These are phyloP conservation scores for Schizophyllum amplum DNA, from an alignment of 1,284 basidiomycete species.

Conservation along the genomic window DNA sequence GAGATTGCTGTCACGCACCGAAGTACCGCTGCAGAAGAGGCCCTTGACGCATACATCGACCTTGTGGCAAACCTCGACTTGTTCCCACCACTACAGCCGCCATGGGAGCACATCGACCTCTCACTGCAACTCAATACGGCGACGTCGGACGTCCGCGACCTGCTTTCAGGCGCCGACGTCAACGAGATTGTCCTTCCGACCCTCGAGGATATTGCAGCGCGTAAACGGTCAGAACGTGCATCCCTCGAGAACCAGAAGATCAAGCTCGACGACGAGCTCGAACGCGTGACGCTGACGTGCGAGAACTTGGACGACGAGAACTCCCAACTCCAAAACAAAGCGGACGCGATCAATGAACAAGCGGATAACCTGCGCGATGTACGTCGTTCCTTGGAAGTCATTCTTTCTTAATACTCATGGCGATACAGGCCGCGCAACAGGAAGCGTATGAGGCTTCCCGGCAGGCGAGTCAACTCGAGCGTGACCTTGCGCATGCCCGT, in stretches of 20 bases:
- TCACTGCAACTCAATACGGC: conserved; percentile 71
- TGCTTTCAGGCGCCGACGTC: conserved; percentile 59
- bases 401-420: not conserved
- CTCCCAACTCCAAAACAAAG: conserved; percentile 60
- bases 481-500: conserved; percentile 60
- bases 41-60: conserved; percentile 66
- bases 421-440: conserved; percentile 58
- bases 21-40: conserved; percentile 70
- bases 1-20: conserved; percentile 76
- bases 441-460: conserved; percentile 55
- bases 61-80: conserved; percentile 67
- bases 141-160: conserved; percentile 51
- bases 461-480: conserved; percentile 56
- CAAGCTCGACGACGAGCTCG: conserved; percentile 71
- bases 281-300: conserved; percentile 66
- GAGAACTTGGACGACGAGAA: conserved; percentile 73
- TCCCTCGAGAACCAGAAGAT: conserved; percentile 66
- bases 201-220: conserved; percentile 60
- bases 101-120: conserved; percentile 61
- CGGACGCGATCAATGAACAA: conserved; percentile 58
- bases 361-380: conserved; percentile 48
- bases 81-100: conserved; percentile 61
- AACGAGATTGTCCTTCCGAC: conserved; percentile 65
- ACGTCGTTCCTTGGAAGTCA: conserved; percentile 1
- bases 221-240: conserved; percentile 59